phyloP scores from a whole-genome alignment of 2,329 filamentous ascomycete species.

The Nigrospora sphaerica region DNA sequence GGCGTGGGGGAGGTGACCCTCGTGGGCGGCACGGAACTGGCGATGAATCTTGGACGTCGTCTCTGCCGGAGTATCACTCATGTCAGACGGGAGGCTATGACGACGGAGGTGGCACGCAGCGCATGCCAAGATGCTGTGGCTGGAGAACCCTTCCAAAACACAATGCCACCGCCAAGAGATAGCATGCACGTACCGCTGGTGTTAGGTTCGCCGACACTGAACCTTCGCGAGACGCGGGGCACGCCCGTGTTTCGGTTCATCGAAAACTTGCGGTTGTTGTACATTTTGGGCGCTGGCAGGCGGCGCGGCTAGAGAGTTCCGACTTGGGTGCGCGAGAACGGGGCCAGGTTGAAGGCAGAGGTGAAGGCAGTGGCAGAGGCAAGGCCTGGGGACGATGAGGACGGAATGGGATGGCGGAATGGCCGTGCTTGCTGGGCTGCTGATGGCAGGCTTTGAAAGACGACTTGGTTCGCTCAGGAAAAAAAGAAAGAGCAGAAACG shows the following conservation, averaged over 20 bases:
- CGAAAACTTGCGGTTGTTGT: conserved; percentile 55
- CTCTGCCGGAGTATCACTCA: conserved; percentile 43
- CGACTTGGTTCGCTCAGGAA: too few relatives aligned
- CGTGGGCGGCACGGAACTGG: conserved; percentile 83
- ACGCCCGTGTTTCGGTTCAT: conserved; percentile 60
- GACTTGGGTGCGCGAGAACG: not conserved
- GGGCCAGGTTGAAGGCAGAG: too few relatives aligned
- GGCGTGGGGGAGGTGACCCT: conserved; percentile 84
- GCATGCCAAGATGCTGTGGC: too few relatives aligned
- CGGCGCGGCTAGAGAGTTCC: not conserved
- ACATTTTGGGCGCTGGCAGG: conserved; percentile 31
- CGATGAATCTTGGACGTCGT: conserved; percentile 76
- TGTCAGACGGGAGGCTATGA: conserved; percentile 7
- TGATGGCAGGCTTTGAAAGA: too few relatives aligned
- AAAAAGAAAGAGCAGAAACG: too few relatives aligned
- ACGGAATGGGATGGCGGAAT: too few relatives aligned
- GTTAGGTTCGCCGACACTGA: conserved; percentile 52
- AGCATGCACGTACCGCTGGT: conserved; percentile 39
- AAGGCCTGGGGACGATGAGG: too few relatives aligned
- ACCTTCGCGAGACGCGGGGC: conserved; percentile 48
- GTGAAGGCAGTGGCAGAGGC: too few relatives aligned
- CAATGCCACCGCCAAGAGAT: too few relatives aligned
- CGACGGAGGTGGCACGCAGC: not conserved
- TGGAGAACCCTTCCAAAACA: too few relatives aligned
- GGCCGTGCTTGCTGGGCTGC: too few relatives aligned